Conservation (phyloP, 148 eudicot genomes). For the Dysphania ambrosioides region DNA sequence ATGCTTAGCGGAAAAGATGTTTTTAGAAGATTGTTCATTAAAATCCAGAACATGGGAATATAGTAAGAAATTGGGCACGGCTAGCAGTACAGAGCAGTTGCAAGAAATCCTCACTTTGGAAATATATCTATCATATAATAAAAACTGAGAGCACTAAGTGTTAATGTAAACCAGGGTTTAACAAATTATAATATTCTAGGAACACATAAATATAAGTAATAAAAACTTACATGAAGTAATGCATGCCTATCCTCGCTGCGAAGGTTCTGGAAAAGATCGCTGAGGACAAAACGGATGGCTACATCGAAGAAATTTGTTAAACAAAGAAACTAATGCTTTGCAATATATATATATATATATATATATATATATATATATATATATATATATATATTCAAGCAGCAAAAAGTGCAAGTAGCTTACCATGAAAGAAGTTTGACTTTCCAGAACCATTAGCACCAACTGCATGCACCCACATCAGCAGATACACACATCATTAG, state of each 20-base stretch:
- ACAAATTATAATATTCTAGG: background rate
- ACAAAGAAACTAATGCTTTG: background rate
- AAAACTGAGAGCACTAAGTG: background rate
- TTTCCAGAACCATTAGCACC: conserved; percentile 99
- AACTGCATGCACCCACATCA: conserved; percentile 50
- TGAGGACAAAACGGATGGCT: conserved; percentile 98
- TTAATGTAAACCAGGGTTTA: background rate
- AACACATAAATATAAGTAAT: background rate
- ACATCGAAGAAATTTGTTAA: conserved; percentile 20
- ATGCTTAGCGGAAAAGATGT: background rate
- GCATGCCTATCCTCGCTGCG: conserved; percentile 86
- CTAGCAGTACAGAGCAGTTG: background rate
- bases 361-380: background rate
- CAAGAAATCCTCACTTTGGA: background rate
- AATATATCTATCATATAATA: background rate
- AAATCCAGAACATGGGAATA: background rate
- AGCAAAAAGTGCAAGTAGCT: background rate
- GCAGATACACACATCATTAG: background rate
- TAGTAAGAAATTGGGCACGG: background rate
- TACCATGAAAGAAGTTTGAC: conserved; percentile 97
- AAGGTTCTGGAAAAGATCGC: conserved; percentile 91
- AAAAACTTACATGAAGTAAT: conserved; percentile 82
- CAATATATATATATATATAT: background rate
- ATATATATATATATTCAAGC: background rate
- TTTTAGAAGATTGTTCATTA: background rate